A percentile compares a stretch with the other conserved stretches of the same genome.
phyloP scores from a whole-genome alignment of 2,329 filamentous ascomycete species.

The Periconia sp. region DNA sequence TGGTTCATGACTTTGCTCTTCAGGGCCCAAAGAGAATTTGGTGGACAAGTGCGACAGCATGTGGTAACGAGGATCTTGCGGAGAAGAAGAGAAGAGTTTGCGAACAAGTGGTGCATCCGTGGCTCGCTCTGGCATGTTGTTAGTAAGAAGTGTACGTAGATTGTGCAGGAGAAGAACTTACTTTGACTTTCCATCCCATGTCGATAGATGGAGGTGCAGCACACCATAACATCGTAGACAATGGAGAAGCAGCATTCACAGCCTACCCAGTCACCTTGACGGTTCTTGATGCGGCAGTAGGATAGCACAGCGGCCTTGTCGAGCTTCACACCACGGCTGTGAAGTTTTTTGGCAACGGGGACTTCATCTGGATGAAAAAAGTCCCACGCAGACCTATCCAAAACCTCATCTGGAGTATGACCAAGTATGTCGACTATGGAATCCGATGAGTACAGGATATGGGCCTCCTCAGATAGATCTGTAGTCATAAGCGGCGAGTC shows the following conservation, averaged over 20 bases:
- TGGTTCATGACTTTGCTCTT: constrained; percentile 67
- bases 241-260: constrained; percentile 91
- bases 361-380: constrained; percentile 85
- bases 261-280: constrained; percentile 70
- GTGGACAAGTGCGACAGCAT: constrained; percentile 84
- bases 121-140: constrained; percentile 65
- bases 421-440: constrained; percentile 83
- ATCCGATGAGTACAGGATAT: constrained; percentile 80
- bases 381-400: constrained; percentile 77
- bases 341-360: constrained; percentile 70
- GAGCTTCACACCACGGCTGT: constrained; percentile 71
- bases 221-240: constrained; percentile 84
- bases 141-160: constrained; percentile 3
- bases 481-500: constrained; percentile 11
- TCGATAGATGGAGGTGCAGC: constrained; percentile 77
- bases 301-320: constrained; percentile 85
- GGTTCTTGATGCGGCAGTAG: constrained; percentile 72
- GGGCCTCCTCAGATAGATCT: constrained; percentile 76
- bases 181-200: constrained; percentile 70
- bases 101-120: constrained; percentile 76
- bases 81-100: constrained; percentile 77
- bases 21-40: constrained; percentile 67
- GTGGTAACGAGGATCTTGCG: constrained; percentile 81
- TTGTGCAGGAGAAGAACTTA: constrained; percentile 50
- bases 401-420: constrained; percentile 74